Conservation (phyloP, 345 rosid genomes). For the Rhodamnia rubescens region DNA sequence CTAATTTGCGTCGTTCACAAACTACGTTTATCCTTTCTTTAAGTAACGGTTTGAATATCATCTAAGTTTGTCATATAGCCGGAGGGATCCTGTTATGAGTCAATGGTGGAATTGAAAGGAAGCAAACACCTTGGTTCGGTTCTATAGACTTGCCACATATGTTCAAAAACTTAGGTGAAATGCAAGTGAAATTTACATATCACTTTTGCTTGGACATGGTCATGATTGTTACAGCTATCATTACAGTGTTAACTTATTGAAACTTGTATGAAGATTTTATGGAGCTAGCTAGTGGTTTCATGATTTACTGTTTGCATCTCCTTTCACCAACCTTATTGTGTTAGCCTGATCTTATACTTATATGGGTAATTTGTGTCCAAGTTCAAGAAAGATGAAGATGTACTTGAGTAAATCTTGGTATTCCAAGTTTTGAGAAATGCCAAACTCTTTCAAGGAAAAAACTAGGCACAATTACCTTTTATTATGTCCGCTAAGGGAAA, state of each 20-base stretch:
- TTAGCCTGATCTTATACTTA: too few relatives aligned
- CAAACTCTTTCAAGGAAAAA: too few relatives aligned
- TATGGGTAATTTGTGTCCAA: too few relatives aligned
- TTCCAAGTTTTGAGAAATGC: too few relatives aligned
- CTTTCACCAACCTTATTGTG: neutral
- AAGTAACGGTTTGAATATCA: neutral
- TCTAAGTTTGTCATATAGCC: neutral
- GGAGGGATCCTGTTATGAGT: neutral
- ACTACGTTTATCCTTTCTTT: neutral
- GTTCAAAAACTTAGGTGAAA: neutral
- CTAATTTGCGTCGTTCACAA: neutral
- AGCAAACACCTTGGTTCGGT: neutral
- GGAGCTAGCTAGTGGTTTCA: neutral
- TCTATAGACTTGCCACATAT: neutral
- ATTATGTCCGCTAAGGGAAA: too few relatives aligned
- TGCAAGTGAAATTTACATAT: neutral
- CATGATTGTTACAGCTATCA: neutral
- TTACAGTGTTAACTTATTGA: neutral
- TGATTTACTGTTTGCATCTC: neutral
- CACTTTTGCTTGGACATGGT: neutral
- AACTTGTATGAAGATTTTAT: neutral
- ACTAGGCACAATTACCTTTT: too few relatives aligned
- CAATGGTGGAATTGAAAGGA: neutral
- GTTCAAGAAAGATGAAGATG: too few relatives aligned
- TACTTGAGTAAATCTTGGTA: too few relatives aligned